Evolutionary conservation across 139 green algal species (phyloP), one percentile per base, ranked within the genome.

Genomic region (Auxenochlorella pyrenoidosa): DNA sequence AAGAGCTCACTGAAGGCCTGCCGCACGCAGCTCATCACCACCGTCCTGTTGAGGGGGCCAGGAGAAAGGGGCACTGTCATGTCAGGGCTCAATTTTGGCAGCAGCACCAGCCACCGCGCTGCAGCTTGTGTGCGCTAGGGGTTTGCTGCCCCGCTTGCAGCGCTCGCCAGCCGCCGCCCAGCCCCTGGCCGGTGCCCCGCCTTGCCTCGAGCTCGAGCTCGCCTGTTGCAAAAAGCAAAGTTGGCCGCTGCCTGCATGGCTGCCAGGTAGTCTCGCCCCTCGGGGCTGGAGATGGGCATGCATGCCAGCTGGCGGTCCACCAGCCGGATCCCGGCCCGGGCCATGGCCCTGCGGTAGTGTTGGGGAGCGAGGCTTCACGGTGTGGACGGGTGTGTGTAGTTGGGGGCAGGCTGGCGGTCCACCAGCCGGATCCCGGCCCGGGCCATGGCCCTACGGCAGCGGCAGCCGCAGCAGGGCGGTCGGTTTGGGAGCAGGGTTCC

Each of bases 181-280:
- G n/a, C n/a, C n/a, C n/a, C n/a, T n/a, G n/a, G n/a, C n/a, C n/a
- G n/a, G n/a, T n/a, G n/a, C n/a, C n/a, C n/a, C n/a, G n/a, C n/a
- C n/a, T n/a, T n/a, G n/a, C n/a, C n/a, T n/a, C n/a, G n/a, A n/a
- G n/a, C 85, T 30, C 81, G 95, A 58, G 78, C 90, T 68, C 75
- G 92, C 18, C 94, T 85, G 90, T 97, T 97, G 38, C 95, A 92
- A 91, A 94, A 97, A 5, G 95, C 95, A 85, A 96, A 97, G 92
- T 97, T 97, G 60, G 95, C 95, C 13, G 95, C 95, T 82, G 90
- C 94, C 2, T 92, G 83, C 93, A 97, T 97, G 43, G 94, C 93
- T 12, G n/a, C 84, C 38, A 97, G 85, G 91, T 96, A 97, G 88
- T 94, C 76, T 82, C 94, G 90, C 6, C 94, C 93, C 85, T 97